Base-by-base conservation (phyloP, 2,329 filamentous ascomycete species). In the Emmonsiellopsis sp. region DNA sequence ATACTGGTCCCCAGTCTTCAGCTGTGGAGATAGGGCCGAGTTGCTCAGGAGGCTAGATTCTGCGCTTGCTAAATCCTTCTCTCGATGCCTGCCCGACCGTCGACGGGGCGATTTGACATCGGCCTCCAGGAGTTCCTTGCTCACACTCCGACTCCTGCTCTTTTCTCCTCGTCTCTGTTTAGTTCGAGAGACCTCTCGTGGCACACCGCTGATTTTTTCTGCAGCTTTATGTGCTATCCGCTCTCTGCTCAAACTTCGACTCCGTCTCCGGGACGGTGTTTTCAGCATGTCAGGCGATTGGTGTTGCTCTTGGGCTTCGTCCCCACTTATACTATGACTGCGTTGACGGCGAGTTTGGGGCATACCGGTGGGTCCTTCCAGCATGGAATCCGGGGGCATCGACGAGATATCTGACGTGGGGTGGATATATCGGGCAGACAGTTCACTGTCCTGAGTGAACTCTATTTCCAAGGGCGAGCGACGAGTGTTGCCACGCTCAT, bases 391-490 rank as follows among this genome's bases (percentile, higher is more conserved):
- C n/a, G 83, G 76, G 34, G 84, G 84, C 81, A 87, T 86, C 37
- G 83, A 85, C 1, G 92, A 97, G 49, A 97, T 88, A 64, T 96
- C 92, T 2, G 92, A 96, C 49, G 83, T 82, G 10, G 81, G 77
- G 36, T 82, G 78, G 48, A 84, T 73, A 66, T 86, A 90, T 69
- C 82, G 65, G 72, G 80, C 63, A 76, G 80, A 68, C 71, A 92
- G 58, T 78, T 95, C 71, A 80, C 87, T 79, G 68, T 78, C 84
- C 66, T 58, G 78, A 62, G 91, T 80, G 57, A 97, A 88, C 68
- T 96, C 92, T 56, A 96, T 87, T 66, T 96, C 90, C 58, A 96
- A 84, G 37, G 90, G 90, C 51, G 87, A 74, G 10, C 76, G 71
- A 32, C 74, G 85, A 52, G 80, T 77, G 34, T 81, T 83, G 68